Evolutionary conservation across 148 eudicot genomes (phyloP).

Genomic region (Pharnaceum exiguum): DNA sequence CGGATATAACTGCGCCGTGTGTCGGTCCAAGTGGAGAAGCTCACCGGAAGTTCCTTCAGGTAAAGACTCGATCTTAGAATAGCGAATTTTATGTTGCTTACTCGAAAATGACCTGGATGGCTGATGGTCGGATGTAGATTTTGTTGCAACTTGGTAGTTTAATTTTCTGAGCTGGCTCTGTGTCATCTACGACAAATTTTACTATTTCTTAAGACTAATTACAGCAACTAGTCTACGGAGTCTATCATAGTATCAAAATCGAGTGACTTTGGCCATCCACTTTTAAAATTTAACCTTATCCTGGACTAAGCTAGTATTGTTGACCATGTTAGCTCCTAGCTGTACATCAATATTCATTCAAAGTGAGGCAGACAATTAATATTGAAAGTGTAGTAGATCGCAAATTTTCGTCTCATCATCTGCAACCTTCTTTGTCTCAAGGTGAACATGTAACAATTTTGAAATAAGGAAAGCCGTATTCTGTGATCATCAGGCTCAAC

Average conservation of each 20-base stretch:
- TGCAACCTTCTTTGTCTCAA: no score
- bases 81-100: background rate
- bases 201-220: slow-evolving; percentile 10
- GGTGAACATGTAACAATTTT: no score
- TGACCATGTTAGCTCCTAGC: no score
- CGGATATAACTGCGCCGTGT: slow-evolving; percentile 61
- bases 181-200: slow-evolving; percentile 18
- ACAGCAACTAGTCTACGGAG: no score
- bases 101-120: background rate
- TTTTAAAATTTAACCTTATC: no score
- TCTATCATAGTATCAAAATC: slow-evolving; percentile 11
- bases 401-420: no score
- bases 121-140: background rate
- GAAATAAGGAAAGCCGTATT: no score
- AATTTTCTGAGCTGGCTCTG: slow-evolving; percentile 16
- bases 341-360: no score
- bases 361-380: no score
- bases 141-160: slow-evolving; percentile 7
- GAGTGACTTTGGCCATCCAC: background rate
- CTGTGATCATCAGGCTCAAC: no score
- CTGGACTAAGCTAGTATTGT: no score
- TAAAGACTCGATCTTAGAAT: slow-evolving; percentile 4
- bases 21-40: slow-evolving; percentile 86
- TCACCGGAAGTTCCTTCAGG: slow-evolving; percentile 84
- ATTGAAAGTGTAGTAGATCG: no score